A percentile compares a stretch with the other conserved stretches of the same genome.
phyloP scores from a whole-genome alignment of 2,329 filamentous ascomycete genomes.

The Fusarium cyanostomum region DNA sequence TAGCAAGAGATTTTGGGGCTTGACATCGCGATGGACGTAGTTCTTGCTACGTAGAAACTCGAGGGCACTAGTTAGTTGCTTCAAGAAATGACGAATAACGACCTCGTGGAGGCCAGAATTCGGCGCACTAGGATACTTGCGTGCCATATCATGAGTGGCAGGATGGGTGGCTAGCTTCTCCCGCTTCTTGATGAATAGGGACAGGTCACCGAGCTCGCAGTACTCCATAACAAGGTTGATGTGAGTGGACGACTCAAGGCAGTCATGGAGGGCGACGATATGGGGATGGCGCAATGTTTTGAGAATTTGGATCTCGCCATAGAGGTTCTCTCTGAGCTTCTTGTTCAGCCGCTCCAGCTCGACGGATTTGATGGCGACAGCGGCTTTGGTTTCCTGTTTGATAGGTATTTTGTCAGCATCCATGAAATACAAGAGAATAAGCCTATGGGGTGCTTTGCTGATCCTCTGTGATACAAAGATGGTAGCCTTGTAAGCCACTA shows the following conservation, averaged over 20 bases:
- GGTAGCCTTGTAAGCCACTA: conserved; percentile 4
- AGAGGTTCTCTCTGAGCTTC: conserved; percentile 96
- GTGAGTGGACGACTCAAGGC: conserved; percentile 83
- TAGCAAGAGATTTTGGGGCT: conserved; percentile 93
- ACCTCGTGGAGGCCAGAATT: conserved; percentile 94
- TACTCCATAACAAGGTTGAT: conserved; percentile 99
- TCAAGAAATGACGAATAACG: conserved; percentile 93
- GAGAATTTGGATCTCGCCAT: conserved; percentile 94
- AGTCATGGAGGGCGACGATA: conserved; percentile 95
- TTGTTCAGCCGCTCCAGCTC: conserved; percentile 89
- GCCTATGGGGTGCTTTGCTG: not conserved
- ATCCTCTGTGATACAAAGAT: conserved; percentile 1
- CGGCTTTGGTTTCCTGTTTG: conserved; percentile 76
- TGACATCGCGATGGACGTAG: conserved; percentile 95
- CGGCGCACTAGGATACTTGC: conserved; percentile 87
- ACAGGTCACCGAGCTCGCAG: conserved; percentile 93
- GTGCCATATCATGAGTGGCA: conserved; percentile 87
- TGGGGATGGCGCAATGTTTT: conserved; percentile 94
- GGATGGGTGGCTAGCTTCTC: conserved; percentile 81
- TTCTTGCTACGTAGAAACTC: conserved; percentile 86
- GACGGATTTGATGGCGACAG: conserved; percentile 96
- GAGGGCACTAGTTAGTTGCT: conserved; percentile 91
- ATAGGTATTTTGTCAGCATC: conserved; percentile 16
- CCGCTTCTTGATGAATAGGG: conserved; percentile 94
- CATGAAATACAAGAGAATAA: not conserved